phyloP scores from a whole-genome alignment of 108 stramenopile genomes.

The Aurantiochytrium sp. region DNA sequence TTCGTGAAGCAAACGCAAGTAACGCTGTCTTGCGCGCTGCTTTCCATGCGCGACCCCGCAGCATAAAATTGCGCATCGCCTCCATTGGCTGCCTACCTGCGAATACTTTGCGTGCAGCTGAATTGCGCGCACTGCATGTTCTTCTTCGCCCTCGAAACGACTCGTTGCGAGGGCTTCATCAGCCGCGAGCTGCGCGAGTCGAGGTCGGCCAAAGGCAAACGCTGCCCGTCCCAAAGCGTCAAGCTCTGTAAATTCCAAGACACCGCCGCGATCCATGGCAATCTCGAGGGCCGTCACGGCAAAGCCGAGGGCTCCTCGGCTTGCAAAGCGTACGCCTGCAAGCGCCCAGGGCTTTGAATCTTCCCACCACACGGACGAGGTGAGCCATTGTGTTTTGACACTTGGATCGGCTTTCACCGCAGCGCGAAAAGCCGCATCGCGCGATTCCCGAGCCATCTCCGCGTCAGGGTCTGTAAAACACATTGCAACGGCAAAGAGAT shows the following conservation, averaged over 20 bases:
- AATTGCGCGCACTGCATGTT: not conserved
- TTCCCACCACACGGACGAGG: not conserved
- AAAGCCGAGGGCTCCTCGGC: not conserved
- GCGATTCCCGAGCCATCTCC: not conserved
- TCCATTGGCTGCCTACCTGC: not conserved
- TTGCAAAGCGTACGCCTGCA: not conserved
- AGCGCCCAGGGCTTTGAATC: not conserved
- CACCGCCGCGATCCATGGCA: not conserved
- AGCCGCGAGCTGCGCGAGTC: not conserved
- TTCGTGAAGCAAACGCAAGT: not conserved
- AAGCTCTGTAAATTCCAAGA: not conserved
- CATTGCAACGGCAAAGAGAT: not conserved
- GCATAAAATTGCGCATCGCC: not conserved
- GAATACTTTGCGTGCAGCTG: not conserved
- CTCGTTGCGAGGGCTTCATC: no score
- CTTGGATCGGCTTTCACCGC: not conserved
- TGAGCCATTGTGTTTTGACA: not conserved
- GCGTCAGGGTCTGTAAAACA: not conserved
- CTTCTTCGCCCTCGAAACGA: no score
- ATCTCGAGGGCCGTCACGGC: not conserved
- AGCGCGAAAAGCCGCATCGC: not conserved
- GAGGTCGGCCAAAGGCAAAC: not conserved
- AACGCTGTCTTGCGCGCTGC: not conserved
- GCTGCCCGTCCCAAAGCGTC: not conserved
- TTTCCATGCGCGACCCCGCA: not conserved